phyloP scores from a whole-genome alignment of 2,329 filamentous ascomycete genomes.

The Elsinoe australis region DNA sequence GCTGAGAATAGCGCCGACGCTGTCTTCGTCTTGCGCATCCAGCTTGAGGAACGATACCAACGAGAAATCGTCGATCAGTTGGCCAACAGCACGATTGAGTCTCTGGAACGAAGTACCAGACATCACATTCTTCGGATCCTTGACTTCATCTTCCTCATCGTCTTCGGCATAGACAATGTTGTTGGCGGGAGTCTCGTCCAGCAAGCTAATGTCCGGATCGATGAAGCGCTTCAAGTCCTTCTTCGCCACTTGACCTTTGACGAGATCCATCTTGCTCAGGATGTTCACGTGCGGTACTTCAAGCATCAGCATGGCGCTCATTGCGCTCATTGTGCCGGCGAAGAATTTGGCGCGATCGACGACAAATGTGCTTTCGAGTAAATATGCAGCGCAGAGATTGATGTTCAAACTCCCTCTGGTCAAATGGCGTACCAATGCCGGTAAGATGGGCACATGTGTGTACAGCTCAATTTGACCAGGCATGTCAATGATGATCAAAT shows the following conservation, averaged over 20 bases:
- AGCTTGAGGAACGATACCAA: slow-evolving; percentile 94
- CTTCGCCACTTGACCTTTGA: slow-evolving; percentile 80
- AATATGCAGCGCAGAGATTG: slow-evolving; percentile 84
- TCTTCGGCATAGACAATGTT: slow-evolving; percentile 34
- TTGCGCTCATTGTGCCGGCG: slow-evolving; percentile 85
- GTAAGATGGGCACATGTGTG: slow-evolving; percentile 89
- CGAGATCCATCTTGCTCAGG: slow-evolving; percentile 93
- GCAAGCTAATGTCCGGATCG: slow-evolving; percentile 71
- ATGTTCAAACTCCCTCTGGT: slow-evolving; percentile 79
- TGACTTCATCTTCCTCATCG: slow-evolving; percentile 49
- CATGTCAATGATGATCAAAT: slow-evolving; percentile 97
- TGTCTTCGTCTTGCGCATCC: slow-evolving; percentile 86
- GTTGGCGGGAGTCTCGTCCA: slow-evolving; percentile 70
- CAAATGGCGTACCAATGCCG: slow-evolving; percentile 72
- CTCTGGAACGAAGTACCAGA: slow-evolving; percentile 71
- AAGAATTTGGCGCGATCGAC: slow-evolving; percentile 97
- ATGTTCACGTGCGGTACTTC: slow-evolving; percentile 96
- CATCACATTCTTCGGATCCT: slow-evolving; percentile 64
- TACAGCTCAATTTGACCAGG: slow-evolving; percentile 98
- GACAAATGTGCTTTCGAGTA: slow-evolving; percentile 92
- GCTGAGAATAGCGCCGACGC: slow-evolving; percentile 73
- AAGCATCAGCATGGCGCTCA: slow-evolving; percentile 98
- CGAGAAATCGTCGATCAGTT: slow-evolving; percentile 92
- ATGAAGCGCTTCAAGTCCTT: slow-evolving; percentile 85
- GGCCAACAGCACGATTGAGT: slow-evolving; percentile 79